Evolutionary conservation across 305 asterid species (phyloP).

Genomic region (Rubia occidens): DNA sequence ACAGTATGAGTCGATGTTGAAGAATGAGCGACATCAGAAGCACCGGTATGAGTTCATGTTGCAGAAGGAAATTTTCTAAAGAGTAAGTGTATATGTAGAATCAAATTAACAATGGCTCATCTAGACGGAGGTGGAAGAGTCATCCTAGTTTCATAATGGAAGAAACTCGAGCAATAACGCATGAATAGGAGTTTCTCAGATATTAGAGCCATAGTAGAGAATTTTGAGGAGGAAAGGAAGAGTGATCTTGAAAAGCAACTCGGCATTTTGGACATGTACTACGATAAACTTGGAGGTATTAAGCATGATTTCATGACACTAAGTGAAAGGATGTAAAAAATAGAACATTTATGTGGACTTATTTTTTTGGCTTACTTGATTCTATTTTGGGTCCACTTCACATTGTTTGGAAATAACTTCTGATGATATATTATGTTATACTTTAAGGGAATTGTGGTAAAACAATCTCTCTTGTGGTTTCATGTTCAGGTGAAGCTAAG

Average conservation of each 20-base stretch:
- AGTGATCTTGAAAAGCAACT: not conserved
- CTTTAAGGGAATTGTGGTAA: too few relatives aligned
- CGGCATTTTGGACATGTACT: not conserved
- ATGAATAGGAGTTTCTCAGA: not conserved
- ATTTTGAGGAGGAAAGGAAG: conserved; percentile 1
- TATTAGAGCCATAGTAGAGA: conserved; percentile 4
- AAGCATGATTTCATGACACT: not conserved
- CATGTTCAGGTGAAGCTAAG: too few relatives aligned
- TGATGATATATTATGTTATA: too few relatives aligned
- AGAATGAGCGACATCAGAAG: not conserved
- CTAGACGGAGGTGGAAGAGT: conserved; percentile 15
- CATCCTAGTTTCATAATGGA: conserved; percentile 2
- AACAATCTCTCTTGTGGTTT: too few relatives aligned
- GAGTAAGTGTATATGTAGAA: not conserved
- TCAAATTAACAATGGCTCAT: not conserved
- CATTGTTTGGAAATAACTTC: too few relatives aligned
- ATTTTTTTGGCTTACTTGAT: too few relatives aligned
- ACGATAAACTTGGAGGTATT: not conserved
- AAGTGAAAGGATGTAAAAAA: not conserved
- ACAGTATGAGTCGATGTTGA: not conserved
- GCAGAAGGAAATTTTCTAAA: conserved; percentile 4
- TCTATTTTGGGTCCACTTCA: too few relatives aligned
- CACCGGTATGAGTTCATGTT: not conserved
- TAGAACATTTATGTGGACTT: not conserved
- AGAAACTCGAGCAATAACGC: not conserved